Percentiles rank a stretch among this genome's conserved stretches.
phyloP scores from a whole-genome alignment of 2,329 filamentous ascomycete genomes.

The Aspergillus caelatus region DNA sequence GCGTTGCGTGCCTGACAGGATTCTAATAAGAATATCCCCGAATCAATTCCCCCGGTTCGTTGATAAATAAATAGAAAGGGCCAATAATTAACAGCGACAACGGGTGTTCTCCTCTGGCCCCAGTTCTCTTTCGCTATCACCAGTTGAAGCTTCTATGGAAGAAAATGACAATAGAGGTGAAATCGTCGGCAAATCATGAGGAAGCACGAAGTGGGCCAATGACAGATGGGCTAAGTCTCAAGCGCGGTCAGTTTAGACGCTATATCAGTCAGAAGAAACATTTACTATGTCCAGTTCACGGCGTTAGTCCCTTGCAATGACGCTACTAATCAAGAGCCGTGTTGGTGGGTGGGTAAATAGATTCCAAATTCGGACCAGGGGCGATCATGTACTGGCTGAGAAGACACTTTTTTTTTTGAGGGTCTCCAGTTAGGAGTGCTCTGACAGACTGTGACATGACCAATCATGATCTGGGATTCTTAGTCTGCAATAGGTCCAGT shows the following conservation, averaged over 20 bases:
- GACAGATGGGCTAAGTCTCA: neutral
- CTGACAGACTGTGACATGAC: neutral
- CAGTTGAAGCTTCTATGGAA: neutral
- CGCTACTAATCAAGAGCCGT: neutral
- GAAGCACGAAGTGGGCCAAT: neutral
- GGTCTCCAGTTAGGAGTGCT: neutral
- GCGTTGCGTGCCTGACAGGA: constrained; percentile 21
- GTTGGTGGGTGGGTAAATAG: neutral
- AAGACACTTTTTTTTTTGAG: neutral
- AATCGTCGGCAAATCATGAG: neutral
- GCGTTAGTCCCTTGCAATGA: neutral
- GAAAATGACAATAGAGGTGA: neutral
- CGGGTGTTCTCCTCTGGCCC: neutral
- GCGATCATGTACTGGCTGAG: constrained; percentile 1
- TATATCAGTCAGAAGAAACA: neutral
- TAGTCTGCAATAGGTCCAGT: neutral
- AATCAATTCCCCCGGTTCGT: constrained; percentile 3
- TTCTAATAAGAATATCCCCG: constrained; percentile 17
- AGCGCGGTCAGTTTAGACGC: neutral
- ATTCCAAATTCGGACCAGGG: constrained; percentile 2
- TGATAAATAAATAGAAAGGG: neutral
- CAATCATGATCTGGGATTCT: neutral
- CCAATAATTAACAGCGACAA: neutral
- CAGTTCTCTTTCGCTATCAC: neutral
- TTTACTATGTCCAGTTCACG: neutral